Base-by-base conservation (phyloP, 2,329 filamentous ascomycete species). In the Dactylonectria estremocensis region DNA sequence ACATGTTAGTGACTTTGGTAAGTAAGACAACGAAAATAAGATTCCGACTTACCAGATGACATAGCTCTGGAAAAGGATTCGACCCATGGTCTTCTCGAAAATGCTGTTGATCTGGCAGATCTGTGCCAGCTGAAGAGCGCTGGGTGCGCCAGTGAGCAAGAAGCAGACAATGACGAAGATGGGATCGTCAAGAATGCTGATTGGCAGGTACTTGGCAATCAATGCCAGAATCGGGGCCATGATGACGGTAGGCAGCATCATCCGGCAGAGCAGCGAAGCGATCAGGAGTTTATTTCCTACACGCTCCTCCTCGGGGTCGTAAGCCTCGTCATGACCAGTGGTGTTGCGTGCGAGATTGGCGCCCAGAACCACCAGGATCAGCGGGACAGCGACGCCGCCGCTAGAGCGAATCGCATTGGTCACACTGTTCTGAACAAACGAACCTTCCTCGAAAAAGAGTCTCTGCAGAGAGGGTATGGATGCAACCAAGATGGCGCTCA, bases 121-220 rank as follows among this genome's bases (percentile, higher is more conserved):
- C 83, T 99, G 96, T 7, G 96, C 95, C 77, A 99, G 85, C 83
- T 99, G 96, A 71, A 99, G 86, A 28, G 96, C 96, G 70, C 93
- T 97, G 6, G 96, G 96, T 3, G 96, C 96, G 40, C 96, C 96
- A 0, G 94, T 95, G 72, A 99, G 92, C 71, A 99, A 86, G 87
- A 98, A 99, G 83, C 95, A 98, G 40, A 99, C 96, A 73, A 99
- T 94, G 73, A 99, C 91, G 81, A 99, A 99, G 76, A 99, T 99
- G 10, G 96, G 96, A 78, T 99, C 96, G 79, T 97, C 96, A 37
- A 99, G 86, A 74, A 99, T 98, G 84, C 93, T 97, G 77, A 99
- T 88, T 3, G 94, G 94, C 28, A 97, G 89, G 77, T 92, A 98
- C 79, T 98, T 98, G 66, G 96, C 96, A 52, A 92, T 88, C 16